These are phyloP conservation scores for Phlebiopsis flavidoalba DNA, from an alignment of 768 basidiomycete species.

Conservation along the genomic window DNA sequence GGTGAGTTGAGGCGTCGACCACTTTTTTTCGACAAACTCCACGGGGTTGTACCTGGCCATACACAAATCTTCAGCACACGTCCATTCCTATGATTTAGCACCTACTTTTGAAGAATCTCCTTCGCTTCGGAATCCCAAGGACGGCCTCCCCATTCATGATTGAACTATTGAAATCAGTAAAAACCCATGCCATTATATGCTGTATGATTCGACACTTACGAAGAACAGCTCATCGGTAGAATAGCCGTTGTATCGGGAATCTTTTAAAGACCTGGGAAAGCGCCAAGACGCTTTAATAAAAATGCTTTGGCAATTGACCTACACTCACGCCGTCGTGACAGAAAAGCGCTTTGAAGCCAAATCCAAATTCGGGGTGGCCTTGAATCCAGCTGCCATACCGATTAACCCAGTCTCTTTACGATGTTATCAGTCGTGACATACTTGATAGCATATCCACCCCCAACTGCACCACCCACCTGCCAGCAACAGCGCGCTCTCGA, in stretches of 20 bases:
- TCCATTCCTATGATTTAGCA: not conserved
- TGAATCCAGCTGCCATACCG: slow-evolving; percentile 75
- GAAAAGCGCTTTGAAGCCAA: slow-evolving; percentile 87
- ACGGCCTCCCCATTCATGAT: slow-evolving; percentile 81
- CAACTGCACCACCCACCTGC: slow-evolving; percentile 26
- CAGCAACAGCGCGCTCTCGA: slow-evolving; percentile 58
- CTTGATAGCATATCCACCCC: slow-evolving; percentile 82
- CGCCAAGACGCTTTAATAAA: not conserved
- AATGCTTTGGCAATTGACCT: slow-evolving; percentile 18
- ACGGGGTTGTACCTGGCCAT: slow-evolving; percentile 63
- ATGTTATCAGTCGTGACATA: slow-evolving; percentile 27
- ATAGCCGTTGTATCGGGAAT: slow-evolving; percentile 74
- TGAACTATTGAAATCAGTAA: slow-evolving; percentile 46
- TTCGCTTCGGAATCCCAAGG: slow-evolving; percentile 67
- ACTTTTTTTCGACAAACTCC: slow-evolving; percentile 69
- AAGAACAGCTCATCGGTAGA: slow-evolving; percentile 92
- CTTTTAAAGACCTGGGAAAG: slow-evolving; percentile 62
- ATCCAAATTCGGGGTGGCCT: slow-evolving; percentile 84
- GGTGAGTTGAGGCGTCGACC: slow-evolving; percentile 80
- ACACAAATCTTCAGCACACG: not conserved
- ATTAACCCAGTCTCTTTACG: not conserved
- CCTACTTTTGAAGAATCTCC: slow-evolving; percentile 52
- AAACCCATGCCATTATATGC: not conserved
- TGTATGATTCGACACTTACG: slow-evolving; percentile 37
- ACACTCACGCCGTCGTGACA: slow-evolving; percentile 80